phyloP scores from a whole-genome alignment of 345 rosid species.

The Leavenworthia alabamica region DNA sequence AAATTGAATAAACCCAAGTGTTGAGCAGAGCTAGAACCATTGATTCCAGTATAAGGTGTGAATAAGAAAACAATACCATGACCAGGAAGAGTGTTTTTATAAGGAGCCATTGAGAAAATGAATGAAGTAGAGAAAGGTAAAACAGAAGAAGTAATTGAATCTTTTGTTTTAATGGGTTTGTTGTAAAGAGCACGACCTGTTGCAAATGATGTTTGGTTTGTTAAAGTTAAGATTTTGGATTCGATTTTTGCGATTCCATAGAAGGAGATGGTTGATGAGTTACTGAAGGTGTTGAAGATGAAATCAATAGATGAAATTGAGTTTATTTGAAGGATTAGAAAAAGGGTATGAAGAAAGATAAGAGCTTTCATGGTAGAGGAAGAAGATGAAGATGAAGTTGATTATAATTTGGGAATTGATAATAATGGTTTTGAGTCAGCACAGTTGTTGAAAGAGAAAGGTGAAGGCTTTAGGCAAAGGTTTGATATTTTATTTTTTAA shows the following conservation, averaged over 20 bases:
- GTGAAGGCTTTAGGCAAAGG: neutral
- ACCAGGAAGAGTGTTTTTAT: conserved; percentile 36
- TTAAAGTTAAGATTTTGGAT: conserved; percentile 38
- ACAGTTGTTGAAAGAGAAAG: conserved; percentile 24
- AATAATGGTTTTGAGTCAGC: too few species aligned
- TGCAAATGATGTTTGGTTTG: conserved; percentile 34
- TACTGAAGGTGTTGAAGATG: conserved; percentile 64
- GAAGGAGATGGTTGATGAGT: conserved; percentile 20
- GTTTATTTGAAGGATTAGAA: conserved; percentile 18
- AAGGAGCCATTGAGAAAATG: conserved; percentile 47
- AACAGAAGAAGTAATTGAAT: conserved; percentile 35
- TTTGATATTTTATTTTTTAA: neutral
- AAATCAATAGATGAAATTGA: conserved; percentile 43
- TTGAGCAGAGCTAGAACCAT: conserved; percentile 39
- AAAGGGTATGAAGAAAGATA: conserved; percentile 25
- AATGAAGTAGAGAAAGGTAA: conserved; percentile 47
- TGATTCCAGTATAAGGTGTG: conserved; percentile 32
- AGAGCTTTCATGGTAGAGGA: conserved; percentile 24
- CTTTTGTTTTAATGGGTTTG: conserved; percentile 25
- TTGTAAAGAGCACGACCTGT: conserved; percentile 45
- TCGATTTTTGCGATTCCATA: conserved; percentile 37
- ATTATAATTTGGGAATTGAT: conserved; percentile 1
- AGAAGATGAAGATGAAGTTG: neutral
- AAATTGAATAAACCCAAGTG: conserved; percentile 45
- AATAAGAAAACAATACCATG: conserved; percentile 52